phyloP scores from a whole-genome alignment of 2,329 filamentous ascomycete species.

The Nemania abortiva region DNA sequence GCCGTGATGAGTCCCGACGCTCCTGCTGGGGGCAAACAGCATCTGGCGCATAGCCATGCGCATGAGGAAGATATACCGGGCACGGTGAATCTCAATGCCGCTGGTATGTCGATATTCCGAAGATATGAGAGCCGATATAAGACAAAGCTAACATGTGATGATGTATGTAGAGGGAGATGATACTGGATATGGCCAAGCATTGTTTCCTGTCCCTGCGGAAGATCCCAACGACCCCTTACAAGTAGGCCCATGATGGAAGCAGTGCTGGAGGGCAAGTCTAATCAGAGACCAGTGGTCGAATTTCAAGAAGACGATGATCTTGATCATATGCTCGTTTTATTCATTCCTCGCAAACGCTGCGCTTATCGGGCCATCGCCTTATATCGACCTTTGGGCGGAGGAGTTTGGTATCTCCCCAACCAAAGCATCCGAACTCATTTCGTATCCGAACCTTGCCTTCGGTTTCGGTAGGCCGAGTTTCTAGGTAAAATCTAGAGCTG shows the following conservation, averaged over 20 bases:
- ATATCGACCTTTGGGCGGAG: constrained; percentile 66
- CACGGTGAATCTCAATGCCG: constrained; percentile 47
- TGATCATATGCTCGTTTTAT: constrained; percentile 67
- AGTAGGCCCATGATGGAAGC: constrained; percentile 32
- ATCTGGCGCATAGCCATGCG: constrained; percentile 49
- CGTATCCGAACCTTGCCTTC: constrained; percentile 71
- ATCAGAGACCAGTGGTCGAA: constrained; percentile 61
- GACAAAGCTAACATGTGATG: constrained; percentile 11
- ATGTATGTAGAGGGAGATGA: constrained; percentile 47
- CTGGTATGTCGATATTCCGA: constrained; percentile 40
- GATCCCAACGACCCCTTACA: constrained; percentile 50
- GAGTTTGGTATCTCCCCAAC: constrained; percentile 65
- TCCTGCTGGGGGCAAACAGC: constrained; percentile 30
- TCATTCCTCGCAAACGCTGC: constrained; percentile 70
- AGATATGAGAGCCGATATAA: not conserved
- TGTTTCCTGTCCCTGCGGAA: constrained; percentile 49
- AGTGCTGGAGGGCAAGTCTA: constrained; percentile 17
- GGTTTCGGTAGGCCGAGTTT: constrained; percentile 59
- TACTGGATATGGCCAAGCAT: constrained; percentile 47
- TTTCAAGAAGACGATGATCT: constrained; percentile 69
- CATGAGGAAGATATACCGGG: constrained; percentile 48
- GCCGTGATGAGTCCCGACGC: constrained; percentile 38
- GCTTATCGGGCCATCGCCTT: constrained; percentile 68
- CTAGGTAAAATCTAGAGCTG: not conserved
- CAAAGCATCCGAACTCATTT: constrained; percentile 66